phyloP scores from a whole-genome alignment of 208 protist genomes.

The Porcisia hertigi region DNA sequence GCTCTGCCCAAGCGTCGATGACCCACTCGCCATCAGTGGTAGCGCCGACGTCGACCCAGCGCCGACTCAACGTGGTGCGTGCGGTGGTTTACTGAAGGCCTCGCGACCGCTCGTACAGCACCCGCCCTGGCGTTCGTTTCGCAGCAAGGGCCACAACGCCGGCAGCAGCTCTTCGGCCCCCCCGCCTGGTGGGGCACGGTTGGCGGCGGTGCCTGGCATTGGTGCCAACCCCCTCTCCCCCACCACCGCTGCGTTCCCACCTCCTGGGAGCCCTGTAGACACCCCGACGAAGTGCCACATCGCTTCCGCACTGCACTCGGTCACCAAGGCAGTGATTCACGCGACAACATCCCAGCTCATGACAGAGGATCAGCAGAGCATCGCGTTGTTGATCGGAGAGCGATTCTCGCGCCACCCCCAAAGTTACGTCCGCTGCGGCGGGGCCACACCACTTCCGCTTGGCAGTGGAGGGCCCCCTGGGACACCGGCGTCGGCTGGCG shows the following conservation, averaged over 20 bases:
- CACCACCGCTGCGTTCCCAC: neutral
- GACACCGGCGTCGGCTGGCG: neutral
- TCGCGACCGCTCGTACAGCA: slow-evolving; percentile 11
- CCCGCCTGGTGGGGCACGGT: neutral
- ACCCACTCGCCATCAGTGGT: neutral
- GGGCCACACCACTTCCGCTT: neutral
- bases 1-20: neutral
- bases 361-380: slow-evolving; percentile 20
- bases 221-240: too few relatives aligned
- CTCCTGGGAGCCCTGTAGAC: neutral
- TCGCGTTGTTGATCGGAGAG: slow-evolving; percentile 25
- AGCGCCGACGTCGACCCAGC: neutral
- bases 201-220: neutral
- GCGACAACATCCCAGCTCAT: slow-evolving; percentile 29
- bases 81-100: slow-evolving; percentile 11
- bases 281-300: neutral
- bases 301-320: slow-evolving; percentile 15
- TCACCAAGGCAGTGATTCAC: slow-evolving; percentile 27
- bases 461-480: neutral
- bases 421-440: neutral
- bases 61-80: neutral
- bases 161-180: neutral
- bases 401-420: slow-evolving; percentile 30
- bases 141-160: neutral
- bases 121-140: slow-evolving; percentile 21